Conservation (phyloP, 345 rosid species). For the Conringia planisiliqua region DNA sequence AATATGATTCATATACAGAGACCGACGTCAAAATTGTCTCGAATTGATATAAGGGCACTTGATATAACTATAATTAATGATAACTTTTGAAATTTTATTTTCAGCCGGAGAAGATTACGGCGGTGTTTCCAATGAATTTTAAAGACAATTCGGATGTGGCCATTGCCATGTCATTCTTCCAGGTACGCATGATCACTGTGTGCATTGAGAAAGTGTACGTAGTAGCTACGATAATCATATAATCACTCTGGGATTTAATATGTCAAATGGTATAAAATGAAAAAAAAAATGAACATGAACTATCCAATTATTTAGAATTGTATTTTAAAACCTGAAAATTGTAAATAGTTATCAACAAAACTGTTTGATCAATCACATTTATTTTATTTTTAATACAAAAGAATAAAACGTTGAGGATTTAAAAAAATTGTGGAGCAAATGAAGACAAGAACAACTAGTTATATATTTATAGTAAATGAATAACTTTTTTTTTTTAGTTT, state of each 20-base stretch:
- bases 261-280: background rate
- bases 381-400: background rate
- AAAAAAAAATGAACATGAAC: background rate
- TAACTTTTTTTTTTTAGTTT: background rate
- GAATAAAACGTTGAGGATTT: background rate
- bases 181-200: conserved; percentile 41
- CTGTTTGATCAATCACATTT: background rate
- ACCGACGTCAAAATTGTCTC: background rate
- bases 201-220: background rate
- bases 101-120: conserved; percentile 58
- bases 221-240: background rate
- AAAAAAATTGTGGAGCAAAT: background rate
- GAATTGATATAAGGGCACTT: background rate
- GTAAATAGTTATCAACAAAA: background rate
- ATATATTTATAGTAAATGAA: background rate
- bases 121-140: conserved; percentile 86
- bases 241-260: background rate
- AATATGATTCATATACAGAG: background rate
- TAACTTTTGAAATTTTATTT: background rate
- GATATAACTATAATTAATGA: too few relatives aligned
- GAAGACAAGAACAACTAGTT: background rate
- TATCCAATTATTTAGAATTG: background rate
- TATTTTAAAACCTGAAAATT: background rate
- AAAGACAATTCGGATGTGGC: conserved; percentile 73
- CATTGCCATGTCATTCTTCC: conserved; percentile 79